Evolutionary conservation across 2,329 filamentous ascomycete species (phyloP), one percentile per base, ranked within the genome.

Genomic region (Septoria petroselini): DNA sequence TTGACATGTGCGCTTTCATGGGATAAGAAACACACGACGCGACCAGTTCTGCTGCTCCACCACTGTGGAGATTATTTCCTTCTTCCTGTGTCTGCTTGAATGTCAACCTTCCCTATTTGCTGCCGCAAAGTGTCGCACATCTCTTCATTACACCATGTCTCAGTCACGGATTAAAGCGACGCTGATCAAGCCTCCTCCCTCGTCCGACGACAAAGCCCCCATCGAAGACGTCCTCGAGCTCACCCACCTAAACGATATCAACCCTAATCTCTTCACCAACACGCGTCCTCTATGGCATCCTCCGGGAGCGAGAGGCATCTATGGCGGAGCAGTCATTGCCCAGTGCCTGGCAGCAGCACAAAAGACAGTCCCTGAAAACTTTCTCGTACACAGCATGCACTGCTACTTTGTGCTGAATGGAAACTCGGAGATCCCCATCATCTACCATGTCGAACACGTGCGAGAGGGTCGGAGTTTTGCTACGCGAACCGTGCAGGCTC

Each of bases 361-460:
- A 70, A 82, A 83, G 65, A 98, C 93, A 7, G 88, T 98, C 2
- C 85, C 86, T 0, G 69, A 76, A 19, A 77, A 87, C 66, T 96
- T 95, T 71, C 80, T 84, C 52, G 83, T 93, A 41, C 93, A 98
- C 76, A 91, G 86, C 66, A 96, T 95, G 86, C 93, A 98, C 78
- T 97, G 93, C 80, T 98, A 97, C 76, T 98, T 98, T 70, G 84
- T 98, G 27, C 83, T 97, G 1, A 91, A 91, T 3, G 93, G 93
- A 21, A 87, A 91, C 65, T 78, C 82, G 9, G 82, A 86, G 53
- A 85, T 93, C 14, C 91, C 93, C 25, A 86, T 97, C 58, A 78
- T 96, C 55, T 97, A 95, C 74, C 88, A 96, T 67, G 93, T 98
- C 39, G 93, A 97, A 74, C 82, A 88, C 44, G 89, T 98, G 40